phyloP scores from a whole-genome alignment of 208 protist species.

The Crithidia expoeki region DNA sequence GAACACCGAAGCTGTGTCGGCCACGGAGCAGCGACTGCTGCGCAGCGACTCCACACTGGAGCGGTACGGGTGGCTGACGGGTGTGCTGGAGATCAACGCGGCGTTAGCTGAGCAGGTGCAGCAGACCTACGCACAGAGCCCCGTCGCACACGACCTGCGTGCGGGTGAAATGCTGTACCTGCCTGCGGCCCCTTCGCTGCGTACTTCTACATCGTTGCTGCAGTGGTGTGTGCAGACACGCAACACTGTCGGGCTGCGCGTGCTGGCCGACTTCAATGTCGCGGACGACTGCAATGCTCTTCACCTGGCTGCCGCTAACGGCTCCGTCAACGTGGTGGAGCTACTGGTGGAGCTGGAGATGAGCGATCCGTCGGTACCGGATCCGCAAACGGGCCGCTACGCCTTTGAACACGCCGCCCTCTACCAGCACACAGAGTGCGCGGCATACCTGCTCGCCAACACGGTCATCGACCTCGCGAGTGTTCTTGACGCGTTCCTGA shows the following conservation, averaged over 20 bases:
- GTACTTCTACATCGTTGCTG: slow-evolving; percentile 36
- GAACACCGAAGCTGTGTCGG: too few species aligned
- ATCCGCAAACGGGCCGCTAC: slow-evolving; percentile 39
- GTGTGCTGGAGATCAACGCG: slow-evolving; percentile 54
- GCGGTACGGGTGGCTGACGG: slow-evolving; percentile 70
- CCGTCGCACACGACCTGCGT: slow-evolving; percentile 13
- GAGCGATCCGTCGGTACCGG: slow-evolving; percentile 47
- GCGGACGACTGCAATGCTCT: slow-evolving; percentile 70
- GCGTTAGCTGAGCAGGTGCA: slow-evolving; percentile 43
- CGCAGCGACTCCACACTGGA: slow-evolving; percentile 52
- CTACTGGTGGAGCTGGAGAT: slow-evolving; percentile 76
- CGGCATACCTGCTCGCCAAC: slow-evolving; percentile 55
- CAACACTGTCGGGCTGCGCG: slow-evolving; percentile 74
- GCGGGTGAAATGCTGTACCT: slow-evolving; percentile 41
- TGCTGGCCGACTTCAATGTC: slow-evolving; percentile 79
- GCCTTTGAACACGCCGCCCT: slow-evolving; percentile 75
- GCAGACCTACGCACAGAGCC: slow-evolving; percentile 25
- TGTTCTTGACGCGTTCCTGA: slow-evolving; percentile 10
- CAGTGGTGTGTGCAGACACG: slow-evolving; percentile 71
- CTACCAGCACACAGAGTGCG: slow-evolving; percentile 48
- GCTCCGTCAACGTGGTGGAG: slow-evolving; percentile 53
- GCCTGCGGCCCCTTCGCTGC: slow-evolving; percentile 24
- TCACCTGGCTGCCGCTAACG: slow-evolving; percentile 59
- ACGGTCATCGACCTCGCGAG: slow-evolving; percentile 33
- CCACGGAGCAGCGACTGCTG: slow-evolving; percentile 39